Conservation (phyloP, 495 filamentous ascomycete genomes). For the Aspergillus wentii region DNA sequence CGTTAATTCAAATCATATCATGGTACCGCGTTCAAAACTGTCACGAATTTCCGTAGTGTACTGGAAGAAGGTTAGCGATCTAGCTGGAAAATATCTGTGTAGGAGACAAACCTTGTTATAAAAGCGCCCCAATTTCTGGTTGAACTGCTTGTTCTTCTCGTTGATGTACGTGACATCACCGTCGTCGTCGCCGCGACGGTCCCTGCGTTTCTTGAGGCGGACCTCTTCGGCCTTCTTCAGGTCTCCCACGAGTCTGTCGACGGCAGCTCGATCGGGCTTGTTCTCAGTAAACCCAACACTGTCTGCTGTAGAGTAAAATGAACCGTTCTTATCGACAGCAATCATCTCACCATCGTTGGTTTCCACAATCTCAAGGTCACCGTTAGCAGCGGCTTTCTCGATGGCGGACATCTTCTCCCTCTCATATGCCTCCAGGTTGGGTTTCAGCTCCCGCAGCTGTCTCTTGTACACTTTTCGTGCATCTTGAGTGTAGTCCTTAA, state of each 20-base stretch:
- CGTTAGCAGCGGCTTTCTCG: constrained; percentile 71
- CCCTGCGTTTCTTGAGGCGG: constrained; percentile 76
- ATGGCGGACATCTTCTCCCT: constrained; percentile 78
- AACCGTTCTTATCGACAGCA: constrained; percentile 84
- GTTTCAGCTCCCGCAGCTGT: constrained; percentile 67
- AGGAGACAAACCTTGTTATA: constrained; percentile 76
- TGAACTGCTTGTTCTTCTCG: constrained; percentile 99
- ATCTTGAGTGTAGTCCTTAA: constrained; percentile 84
- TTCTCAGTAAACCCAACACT: constrained; percentile 75
- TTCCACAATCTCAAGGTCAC: constrained; percentile 87
- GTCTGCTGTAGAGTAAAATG: constrained; percentile 84
- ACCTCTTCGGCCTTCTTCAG: constrained; percentile 84
- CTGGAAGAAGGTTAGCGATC: constrained; percentile 38
- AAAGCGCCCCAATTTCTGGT: constrained; percentile 90
- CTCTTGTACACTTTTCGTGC: constrained; percentile 90
- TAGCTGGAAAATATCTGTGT: not conserved
- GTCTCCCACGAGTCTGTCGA: constrained; percentile 84
- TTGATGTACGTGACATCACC: constrained; percentile 98
- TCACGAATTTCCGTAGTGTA: constrained; percentile 97
- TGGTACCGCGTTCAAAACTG: constrained; percentile 95
- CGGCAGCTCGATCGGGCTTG: constrained; percentile 82
- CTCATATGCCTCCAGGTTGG: constrained; percentile 76
- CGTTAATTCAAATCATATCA: constrained; percentile 32
- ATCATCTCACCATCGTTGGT: constrained; percentile 91
- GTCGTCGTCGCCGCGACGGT: constrained; percentile 70